Percentiles rank a stretch among this genome's conserved stretches.
These are phyloP conservation scores for Furcasterigmium sp. DNA, from an alignment of 2,329 filamentous ascomycete genomes.

Conservation along the genomic window DNA sequence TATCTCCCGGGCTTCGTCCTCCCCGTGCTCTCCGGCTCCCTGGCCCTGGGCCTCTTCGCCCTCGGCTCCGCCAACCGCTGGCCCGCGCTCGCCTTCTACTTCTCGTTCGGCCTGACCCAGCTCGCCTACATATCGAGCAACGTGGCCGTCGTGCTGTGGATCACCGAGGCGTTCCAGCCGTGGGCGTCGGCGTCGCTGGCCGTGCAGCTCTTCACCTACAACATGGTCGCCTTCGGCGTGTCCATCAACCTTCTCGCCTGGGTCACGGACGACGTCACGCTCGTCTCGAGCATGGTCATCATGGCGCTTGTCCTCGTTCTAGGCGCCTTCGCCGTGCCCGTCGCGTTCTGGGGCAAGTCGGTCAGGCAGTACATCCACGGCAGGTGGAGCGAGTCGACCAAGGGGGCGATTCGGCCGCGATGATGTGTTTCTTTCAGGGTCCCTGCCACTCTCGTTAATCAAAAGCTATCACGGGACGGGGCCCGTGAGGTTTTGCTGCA, in stretches of 20 bases:
- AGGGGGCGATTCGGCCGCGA: slow-evolving; percentile 17
- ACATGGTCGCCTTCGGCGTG: slow-evolving; percentile 1
- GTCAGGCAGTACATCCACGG: slow-evolving; percentile 18
- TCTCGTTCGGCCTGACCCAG: slow-evolving; percentile 9
- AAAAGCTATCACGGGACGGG: too few relatives aligned
- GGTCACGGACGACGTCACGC: background rate
- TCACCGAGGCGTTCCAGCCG: slow-evolving; percentile 19
- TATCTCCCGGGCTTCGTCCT: slow-evolving; percentile 17
- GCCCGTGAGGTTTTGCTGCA: too few relatives aligned
- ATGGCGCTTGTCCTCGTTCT: slow-evolving; percentile 9
- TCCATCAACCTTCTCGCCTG: slow-evolving; percentile 1
- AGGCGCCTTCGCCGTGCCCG: slow-evolving; percentile 15
- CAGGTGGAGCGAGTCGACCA: slow-evolving; percentile 15
- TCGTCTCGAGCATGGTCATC: background rate
- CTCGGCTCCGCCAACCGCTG: slow-evolving; percentile 9
- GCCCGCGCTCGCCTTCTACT: background rate
- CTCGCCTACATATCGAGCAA: slow-evolving; percentile 14
- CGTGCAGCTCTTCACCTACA: background rate
- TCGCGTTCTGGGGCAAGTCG: slow-evolving; percentile 19
- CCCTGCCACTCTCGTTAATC: too few relatives aligned
- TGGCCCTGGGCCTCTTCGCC: slow-evolving; percentile 14
- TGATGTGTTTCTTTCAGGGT: too few relatives aligned
- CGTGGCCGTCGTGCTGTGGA: slow-evolving; percentile 19
- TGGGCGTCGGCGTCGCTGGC: slow-evolving; percentile 16
- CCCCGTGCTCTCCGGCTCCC: slow-evolving; percentile 13